These are phyloP conservation scores for Cyberlindnera bimundalis DNA, from an alignment of 805 yeast genomes.

Conservation along the genomic window DNA sequence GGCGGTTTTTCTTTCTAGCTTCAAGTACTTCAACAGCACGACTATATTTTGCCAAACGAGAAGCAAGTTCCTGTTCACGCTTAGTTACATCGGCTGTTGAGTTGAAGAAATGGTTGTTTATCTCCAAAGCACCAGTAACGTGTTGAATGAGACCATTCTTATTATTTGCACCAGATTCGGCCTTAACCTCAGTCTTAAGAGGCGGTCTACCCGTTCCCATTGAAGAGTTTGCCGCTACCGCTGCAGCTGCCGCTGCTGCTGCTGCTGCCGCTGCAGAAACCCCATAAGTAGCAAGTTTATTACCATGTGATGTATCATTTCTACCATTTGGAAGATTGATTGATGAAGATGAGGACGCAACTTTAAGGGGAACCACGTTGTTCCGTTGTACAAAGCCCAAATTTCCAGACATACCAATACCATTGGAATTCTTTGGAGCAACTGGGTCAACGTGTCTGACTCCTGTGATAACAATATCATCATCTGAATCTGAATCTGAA, in stretches of 20 bases:
- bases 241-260: too few species aligned
- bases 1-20: conserved; percentile 7
- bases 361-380: too few species aligned
- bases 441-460: conserved; percentile 12
- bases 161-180: not conserved
- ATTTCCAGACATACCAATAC: too few species aligned
- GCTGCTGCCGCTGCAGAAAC: too few species aligned
- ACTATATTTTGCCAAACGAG: conserved; percentile 9
- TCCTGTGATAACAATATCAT: conserved; percentile 23
- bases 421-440: too few species aligned
- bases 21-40: conserved; percentile 3
- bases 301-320: too few species aligned
- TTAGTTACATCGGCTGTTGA: not conserved
- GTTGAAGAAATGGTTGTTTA: conserved; percentile 9
- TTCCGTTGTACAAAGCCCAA: too few species aligned
- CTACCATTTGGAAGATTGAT: too few species aligned
- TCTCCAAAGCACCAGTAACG: conserved; percentile 9
- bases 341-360: too few species aligned
- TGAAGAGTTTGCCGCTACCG: not conserved
- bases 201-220: not conserved
- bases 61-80: conserved; percentile 9
- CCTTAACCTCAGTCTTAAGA: not conserved
- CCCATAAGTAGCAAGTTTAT: too few species aligned
- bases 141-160: conserved; percentile 7
- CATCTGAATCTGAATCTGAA: conserved; percentile 20